Evolutionary conservation across 2,329 filamentous ascomycete genomes (phyloP), one percentile per base, ranked within the genome.

Genomic region (Penicillium expansum): DNA sequence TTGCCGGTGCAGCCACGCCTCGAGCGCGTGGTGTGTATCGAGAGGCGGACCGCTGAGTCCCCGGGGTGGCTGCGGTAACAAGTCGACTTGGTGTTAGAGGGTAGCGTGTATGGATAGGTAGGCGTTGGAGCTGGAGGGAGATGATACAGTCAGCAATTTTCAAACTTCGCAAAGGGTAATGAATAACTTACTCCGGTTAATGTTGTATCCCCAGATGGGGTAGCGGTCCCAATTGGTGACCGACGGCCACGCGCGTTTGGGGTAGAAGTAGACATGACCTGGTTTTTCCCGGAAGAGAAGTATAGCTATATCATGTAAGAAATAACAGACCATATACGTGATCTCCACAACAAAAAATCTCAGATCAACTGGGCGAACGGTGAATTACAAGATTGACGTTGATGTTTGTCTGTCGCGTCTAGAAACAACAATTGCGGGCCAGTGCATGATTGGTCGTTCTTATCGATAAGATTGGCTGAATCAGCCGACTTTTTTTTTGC

Each of bases 1-100:
- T 84, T 5, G 80, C 79, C 9, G 82, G 82, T 16, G 77, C 77
- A 18, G 63, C 70, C 44, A 52, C 60, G 33, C 60, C 67, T 52
- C 68, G 63, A 22, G 64, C 65, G 37, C 73, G 67, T 27, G 74
- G 73, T 32, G 73, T 76, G 41, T 63, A 67, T 58, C 73, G 69
- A 58, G 65, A 68, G 37, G 63, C 69, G 29, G 70, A 71, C 20
- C 71, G 67, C 49, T 71, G 70, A 24, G 64, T 64, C 16, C 69
- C 72, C 5, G 73, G 72, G 3, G 73, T 74, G 37, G 59, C 57
- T 37, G 63, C 47, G 30, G 65, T 64, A 10, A 65, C 57, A 38
- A 70, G 64, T 33, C 71, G 69, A 43, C 71, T 69, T 4, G 75
- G 75, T 5, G 75, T 77, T 14, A 71, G 65, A 5, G 74, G 75